Evolutionary conservation across 345 rosid genomes (phyloP), one percentile per base, ranked within the genome.

Genomic region (Physaria fendleri): DNA sequence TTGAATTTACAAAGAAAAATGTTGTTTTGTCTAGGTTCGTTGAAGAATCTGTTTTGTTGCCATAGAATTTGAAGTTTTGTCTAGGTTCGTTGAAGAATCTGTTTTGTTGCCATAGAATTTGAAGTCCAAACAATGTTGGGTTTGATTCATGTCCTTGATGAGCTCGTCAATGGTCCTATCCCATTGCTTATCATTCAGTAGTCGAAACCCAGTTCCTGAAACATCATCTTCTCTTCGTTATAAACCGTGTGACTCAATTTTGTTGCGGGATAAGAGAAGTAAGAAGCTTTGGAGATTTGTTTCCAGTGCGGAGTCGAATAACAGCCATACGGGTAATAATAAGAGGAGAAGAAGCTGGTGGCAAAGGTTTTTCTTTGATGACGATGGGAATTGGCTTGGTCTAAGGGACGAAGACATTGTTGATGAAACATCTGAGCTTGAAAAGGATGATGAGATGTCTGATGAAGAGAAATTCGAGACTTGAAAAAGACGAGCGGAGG

Each of bases 401-500:
- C 77, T 88, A 53, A 80, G 68, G 62, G 96, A 86, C 5, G 77
- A 80, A 15, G 85, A 77, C 27, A 69, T 82, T 81, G 79, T 57
- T n/a, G 82, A 64, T 8, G 82, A 58, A 9, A 59, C 70, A 3
- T 34, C 43, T n/a, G 77, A 65, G 44, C 63, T 65, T 59, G 71
- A 66, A 1, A 57, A 64, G 15, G 78, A 72, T 10, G 83, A 71
- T 48, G 77, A 71, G 68, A 54, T 71, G 68, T 73, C 81, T 2
- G 93, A 75, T 38, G 76, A 64, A 53, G 87, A 79, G 56, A 88
- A 80, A 52, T 92, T 88, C 51, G 90, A 86, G 77, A 85, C 88
- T 1, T 88, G 98, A 93, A 88, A 78, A 87, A 86, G 82, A 76
- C 76, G 96, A 71, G 96, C 85, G 1, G 93, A 92, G 77, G 87